Percentiles rank a stretch among this genome's conserved stretches.
Evolutionary conservation across 2,329 filamentous ascomycete genomes (phyloP).

Genomic region (Penicillium sumatraense): DNA sequence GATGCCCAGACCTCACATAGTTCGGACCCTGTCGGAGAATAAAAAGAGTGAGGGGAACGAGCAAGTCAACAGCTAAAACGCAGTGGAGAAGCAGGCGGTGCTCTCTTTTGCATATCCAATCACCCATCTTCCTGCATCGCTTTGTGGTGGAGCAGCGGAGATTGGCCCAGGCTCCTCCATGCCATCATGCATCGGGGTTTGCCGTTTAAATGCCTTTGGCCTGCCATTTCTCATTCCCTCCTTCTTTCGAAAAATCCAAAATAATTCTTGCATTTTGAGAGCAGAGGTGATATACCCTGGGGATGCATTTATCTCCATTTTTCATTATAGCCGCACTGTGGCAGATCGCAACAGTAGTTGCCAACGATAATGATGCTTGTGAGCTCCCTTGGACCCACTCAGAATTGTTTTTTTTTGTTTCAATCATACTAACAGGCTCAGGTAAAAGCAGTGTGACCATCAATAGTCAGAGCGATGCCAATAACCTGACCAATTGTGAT

Average conservation of each 20-base stretch:
- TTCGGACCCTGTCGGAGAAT: neutral
- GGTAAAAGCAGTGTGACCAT: constrained; percentile 52
- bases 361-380: constrained; percentile 14
- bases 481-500: constrained; percentile 40
- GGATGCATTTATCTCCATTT: constrained; percentile 7
- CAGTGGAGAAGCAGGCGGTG: constrained; percentile 1
- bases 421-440: constrained; percentile 16
- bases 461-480: constrained; percentile 34
- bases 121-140: neutral
- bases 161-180: neutral
- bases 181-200: neutral
- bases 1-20: no score
- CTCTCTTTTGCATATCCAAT: neutral
- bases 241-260: neutral
- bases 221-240: neutral
- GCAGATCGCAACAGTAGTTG: constrained; percentile 6
- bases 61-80: neutral
- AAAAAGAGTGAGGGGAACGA: neutral
- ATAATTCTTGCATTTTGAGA: neutral
- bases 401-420: neutral
- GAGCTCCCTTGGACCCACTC: neutral
- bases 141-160: neutral
- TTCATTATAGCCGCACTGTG: constrained; percentile 7
- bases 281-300: neutral
- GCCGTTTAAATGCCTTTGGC: neutral